Percentiles rank a stretch among this genome's conserved stretches.
These are phyloP conservation scores for Botrytis medusae DNA, from an alignment of 2,329 filamentous ascomycete species.

Conservation along the genomic window DNA sequence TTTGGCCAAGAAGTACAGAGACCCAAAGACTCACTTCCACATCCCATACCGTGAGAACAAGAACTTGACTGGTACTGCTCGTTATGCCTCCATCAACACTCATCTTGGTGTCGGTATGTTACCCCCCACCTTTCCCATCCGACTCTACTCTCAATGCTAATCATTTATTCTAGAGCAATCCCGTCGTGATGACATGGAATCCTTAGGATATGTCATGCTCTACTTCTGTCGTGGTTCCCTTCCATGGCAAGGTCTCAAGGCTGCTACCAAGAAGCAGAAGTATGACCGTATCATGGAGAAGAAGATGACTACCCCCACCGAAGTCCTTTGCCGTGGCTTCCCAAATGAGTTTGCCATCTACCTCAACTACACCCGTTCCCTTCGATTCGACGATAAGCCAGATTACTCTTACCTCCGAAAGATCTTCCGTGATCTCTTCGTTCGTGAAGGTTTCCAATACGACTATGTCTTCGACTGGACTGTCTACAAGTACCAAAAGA, in stretches of 20 bases:
- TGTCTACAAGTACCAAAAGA: slow-evolving; percentile 99
- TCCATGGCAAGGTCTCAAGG: slow-evolving; percentile 97
- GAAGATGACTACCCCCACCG: slow-evolving; percentile 99
- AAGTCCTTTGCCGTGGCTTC: slow-evolving; percentile 98
- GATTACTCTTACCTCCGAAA: slow-evolving; percentile 99
- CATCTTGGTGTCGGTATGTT: slow-evolving; percentile 85
- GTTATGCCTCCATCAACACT: slow-evolving; percentile 98
- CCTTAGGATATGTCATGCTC: slow-evolving; percentile 97
- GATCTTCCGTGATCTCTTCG: slow-evolving; percentile 99
- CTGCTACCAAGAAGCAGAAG: slow-evolving; percentile 99
- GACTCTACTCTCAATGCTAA: slow-evolving; percentile 36
- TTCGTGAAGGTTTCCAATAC: slow-evolving; percentile 98
- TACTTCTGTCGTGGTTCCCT: slow-evolving; percentile 99
- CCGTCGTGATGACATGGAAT: slow-evolving; percentile 99
- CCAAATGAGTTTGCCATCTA: slow-evolving; percentile 99
- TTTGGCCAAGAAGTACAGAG: slow-evolving; percentile 98
- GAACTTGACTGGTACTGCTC: slow-evolving; percentile 97
- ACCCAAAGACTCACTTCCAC: slow-evolving; percentile 99
- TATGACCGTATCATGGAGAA: slow-evolving; percentile 99
- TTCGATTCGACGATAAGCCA: slow-evolving; percentile 99
- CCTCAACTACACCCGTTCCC: slow-evolving; percentile 97
- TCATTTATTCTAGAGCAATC: slow-evolving; percentile 71
- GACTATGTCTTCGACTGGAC: slow-evolving; percentile 99
- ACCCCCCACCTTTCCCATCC: neutral
- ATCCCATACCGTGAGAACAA: slow-evolving; percentile 99